These are phyloP conservation scores for Coniferiporia weirii DNA, from an alignment of 1,284 basidiomycete species.

Conservation along the genomic window DNA sequence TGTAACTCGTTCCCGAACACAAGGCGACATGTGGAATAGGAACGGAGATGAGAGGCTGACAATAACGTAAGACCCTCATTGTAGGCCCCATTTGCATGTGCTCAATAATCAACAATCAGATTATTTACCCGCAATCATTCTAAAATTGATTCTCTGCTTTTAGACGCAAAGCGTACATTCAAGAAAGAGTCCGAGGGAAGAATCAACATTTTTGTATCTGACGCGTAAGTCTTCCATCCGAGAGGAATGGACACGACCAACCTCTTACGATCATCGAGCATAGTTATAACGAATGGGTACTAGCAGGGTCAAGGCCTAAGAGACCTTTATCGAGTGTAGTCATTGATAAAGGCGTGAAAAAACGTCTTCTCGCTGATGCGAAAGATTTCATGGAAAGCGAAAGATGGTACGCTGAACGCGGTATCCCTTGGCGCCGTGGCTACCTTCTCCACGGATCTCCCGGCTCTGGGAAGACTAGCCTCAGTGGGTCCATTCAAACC, in stretches of 20 bases:
- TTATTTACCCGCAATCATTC: constrained; percentile 21
- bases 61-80: constrained; percentile 21
- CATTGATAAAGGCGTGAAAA: constrained; percentile 24
- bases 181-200: constrained; percentile 27
- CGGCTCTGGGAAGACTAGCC: constrained; percentile 71
- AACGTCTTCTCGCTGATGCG: constrained; percentile 27
- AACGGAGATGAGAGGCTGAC: constrained; percentile 21
- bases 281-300: constrained; percentile 22
- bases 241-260: background rate
- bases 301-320: constrained; percentile 25
- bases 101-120: constrained; percentile 13
- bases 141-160: constrained; percentile 25
- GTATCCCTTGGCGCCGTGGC: constrained; percentile 29
- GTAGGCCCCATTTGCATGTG: background rate
- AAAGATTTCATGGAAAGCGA: constrained; percentile 29
- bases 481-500: constrained; percentile 29
- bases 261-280: background rate
- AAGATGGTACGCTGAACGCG: constrained; percentile 29
- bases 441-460: constrained; percentile 52
- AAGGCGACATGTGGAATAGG: constrained; percentile 25
- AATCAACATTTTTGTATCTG: constrained; percentile 26
- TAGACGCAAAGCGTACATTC: constrained; percentile 27
- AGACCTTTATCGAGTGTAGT: constrained; percentile 26
- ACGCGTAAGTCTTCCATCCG: constrained; percentile 22
- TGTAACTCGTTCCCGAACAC: constrained; percentile 33